Percentiles rank a stretch among this genome's conserved stretches.
These are phyloP conservation scores for Macrocybe gigantea DNA, from an alignment of 768 basidiomycete species.

Conservation along the genomic window DNA sequence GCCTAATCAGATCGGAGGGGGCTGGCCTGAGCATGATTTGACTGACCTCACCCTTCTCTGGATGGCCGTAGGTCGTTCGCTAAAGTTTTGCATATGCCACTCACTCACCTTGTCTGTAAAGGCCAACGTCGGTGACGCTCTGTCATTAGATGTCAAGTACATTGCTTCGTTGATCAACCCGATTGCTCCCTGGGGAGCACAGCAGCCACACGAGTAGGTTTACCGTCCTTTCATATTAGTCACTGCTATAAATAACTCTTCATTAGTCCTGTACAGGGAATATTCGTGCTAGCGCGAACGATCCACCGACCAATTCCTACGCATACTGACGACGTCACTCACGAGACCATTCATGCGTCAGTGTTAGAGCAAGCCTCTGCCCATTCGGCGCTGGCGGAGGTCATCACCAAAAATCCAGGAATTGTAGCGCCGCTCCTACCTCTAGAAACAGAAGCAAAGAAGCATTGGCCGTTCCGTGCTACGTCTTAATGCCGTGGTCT, in stretches of 20 bases:
- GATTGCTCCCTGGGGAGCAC: slow-evolving; percentile 53
- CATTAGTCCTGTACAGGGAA: slow-evolving; percentile 44
- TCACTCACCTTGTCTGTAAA: slow-evolving; percentile 15
- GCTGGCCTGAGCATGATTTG: slow-evolving; percentile 62
- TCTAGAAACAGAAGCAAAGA: slow-evolving; percentile 46
- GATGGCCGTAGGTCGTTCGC: slow-evolving; percentile 48
- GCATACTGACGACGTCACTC: slow-evolving; percentile 35
- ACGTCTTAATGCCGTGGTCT: too few relatives aligned
- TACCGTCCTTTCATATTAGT: background rate
- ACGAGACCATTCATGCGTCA: slow-evolving; percentile 60
- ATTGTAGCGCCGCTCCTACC: slow-evolving; percentile 39
- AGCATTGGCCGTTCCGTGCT: slow-evolving; percentile 35
- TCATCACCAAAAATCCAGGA: slow-evolving; percentile 34
- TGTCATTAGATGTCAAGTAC: slow-evolving; percentile 54
- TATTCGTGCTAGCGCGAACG: slow-evolving; percentile 42
- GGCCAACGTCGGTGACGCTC: slow-evolving; percentile 51
- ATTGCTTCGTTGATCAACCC: slow-evolving; percentile 44
- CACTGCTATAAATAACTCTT: slow-evolving; percentile 2
- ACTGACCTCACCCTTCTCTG: slow-evolving; percentile 58
- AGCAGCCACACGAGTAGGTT: slow-evolving; percentile 57
- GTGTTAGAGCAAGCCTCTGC: slow-evolving; percentile 40
- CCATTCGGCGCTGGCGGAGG: slow-evolving; percentile 24
- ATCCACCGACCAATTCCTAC: slow-evolving; percentile 46
- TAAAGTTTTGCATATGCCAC: background rate
- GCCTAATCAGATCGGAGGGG: slow-evolving; percentile 55